Conservation (phyloP, 805 yeast genomes). For the Ogataea minuta region DNA sequence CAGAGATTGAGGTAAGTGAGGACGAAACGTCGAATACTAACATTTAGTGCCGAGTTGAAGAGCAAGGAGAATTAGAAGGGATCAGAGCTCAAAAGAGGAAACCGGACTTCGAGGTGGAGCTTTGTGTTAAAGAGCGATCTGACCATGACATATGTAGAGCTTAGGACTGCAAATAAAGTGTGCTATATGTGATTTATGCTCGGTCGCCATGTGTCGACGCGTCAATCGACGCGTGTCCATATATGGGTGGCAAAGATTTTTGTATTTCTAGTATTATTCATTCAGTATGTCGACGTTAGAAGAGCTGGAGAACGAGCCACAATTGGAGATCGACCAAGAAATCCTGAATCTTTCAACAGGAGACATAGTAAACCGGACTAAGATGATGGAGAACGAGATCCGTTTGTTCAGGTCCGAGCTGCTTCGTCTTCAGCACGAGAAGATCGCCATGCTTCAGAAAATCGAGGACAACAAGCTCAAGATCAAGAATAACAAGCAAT, state of each 20-base stretch:
- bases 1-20: conserved; percentile 57
- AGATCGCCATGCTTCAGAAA: conserved; percentile 86
- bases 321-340: conserved; percentile 74
- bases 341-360: conserved; percentile 73
- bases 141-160: no score
- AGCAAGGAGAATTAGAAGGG: neutral
- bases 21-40: neutral
- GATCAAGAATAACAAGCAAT: conserved; percentile 90
- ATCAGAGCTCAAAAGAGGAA: neutral
- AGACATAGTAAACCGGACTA: conserved; percentile 82
- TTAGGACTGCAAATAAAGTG: no score
- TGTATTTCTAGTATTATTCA: conserved; percentile 9
- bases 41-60: conserved; percentile 11
- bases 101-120: neutral
- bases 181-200: no score
- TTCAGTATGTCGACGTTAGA: conserved; percentile 74
- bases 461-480: conserved; percentile 95
- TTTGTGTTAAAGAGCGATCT: no score
- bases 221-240: conserved; percentile 14
- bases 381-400: conserved; percentile 89
- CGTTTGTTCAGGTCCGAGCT: conserved; percentile 91
- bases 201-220: neutral
- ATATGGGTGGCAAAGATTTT: conserved; percentile 12
- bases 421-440: conserved; percentile 88
- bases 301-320: conserved; percentile 62